A percentile compares a stretch with the other conserved stretches of the same genome.
Evolutionary conservation across 2,329 filamentous ascomycete species (phyloP).

Genomic region (Clarireedia monteithiana): DNA sequence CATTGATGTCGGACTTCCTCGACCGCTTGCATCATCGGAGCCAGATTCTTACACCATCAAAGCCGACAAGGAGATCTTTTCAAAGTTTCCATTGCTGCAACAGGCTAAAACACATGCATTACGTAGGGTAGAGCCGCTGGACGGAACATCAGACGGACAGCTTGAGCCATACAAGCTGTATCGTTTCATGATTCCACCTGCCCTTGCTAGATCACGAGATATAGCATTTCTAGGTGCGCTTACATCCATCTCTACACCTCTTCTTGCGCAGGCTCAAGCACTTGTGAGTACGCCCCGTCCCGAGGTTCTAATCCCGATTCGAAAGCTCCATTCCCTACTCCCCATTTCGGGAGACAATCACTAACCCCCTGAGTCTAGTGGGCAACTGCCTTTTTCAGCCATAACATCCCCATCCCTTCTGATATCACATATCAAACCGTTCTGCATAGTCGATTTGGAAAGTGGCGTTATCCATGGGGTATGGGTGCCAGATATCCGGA

Average conservation of each 20-base stretch:
- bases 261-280: constrained; percentile 41
- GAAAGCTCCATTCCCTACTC: too few species aligned
- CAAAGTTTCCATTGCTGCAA: constrained; percentile 44
- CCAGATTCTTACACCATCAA: constrained; percentile 31
- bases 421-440: constrained; percentile 48
- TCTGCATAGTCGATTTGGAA: constrained; percentile 60
- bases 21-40: constrained; percentile 29
- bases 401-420: constrained; percentile 32
- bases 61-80: constrained; percentile 46
- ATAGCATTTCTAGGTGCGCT: constrained; percentile 40
- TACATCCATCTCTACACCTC: constrained; percentile 36
- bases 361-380: constrained; percentile 31
- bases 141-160: neutral
- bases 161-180: constrained; percentile 35
- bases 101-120: constrained; percentile 43
- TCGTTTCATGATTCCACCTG: constrained; percentile 39
- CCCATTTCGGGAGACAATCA: too few species aligned
- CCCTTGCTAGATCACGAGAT: constrained; percentile 33
- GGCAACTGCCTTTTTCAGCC: constrained; percentile 57
- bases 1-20: constrained; percentile 42
- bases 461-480: constrained; percentile 60
- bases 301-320: too few species aligned
- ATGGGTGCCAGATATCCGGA: constrained; percentile 57
- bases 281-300: constrained; percentile 27
- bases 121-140: constrained; percentile 16